Conservation (phyloP, 768 basidiomycete genomes). For the Mycena haematopus region DNA sequence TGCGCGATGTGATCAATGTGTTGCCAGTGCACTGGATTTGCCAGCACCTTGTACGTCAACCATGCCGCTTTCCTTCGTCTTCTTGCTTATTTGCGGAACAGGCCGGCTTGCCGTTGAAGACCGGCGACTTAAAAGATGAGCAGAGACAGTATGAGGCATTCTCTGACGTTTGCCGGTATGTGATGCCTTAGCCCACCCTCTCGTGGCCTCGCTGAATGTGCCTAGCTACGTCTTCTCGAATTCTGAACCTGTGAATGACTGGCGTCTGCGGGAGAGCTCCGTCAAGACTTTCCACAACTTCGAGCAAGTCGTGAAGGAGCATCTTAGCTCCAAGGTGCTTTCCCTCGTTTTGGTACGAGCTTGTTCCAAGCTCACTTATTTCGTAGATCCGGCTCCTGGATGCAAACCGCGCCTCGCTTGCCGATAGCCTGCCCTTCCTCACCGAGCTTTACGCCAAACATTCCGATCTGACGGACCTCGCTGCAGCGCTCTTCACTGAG, state of each 20-base stretch:
- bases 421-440: constrained; percentile 40
- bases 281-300: constrained; percentile 39
- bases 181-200: background rate
- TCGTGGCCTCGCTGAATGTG: background rate
- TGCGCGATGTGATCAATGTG: constrained; percentile 70
- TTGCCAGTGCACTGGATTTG: constrained; percentile 69
- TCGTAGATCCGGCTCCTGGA: constrained; percentile 20
- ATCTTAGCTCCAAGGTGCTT: constrained; percentile 36
- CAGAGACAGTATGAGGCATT: constrained; percentile 49
- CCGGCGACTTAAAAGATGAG: constrained; percentile 43
- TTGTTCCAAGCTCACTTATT: background rate
- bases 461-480: constrained; percentile 42
- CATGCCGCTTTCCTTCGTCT: background rate
- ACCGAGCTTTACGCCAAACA: constrained; percentile 35
- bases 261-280: constrained; percentile 52
- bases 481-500: constrained; percentile 58
- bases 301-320: constrained; percentile 36
- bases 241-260: constrained; percentile 52
- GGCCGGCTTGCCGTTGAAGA: constrained; percentile 53
- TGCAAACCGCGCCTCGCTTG: constrained; percentile 13
- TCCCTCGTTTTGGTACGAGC: constrained; percentile 3
- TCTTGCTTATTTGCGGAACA: constrained; percentile 32
- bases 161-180: constrained; percentile 55
- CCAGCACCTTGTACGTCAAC: constrained; percentile 56
- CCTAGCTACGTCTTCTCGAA: constrained; percentile 53